Evolutionary conservation across 352 stramenopile species (phyloP).

Genomic region (Globisporangium splendens): DNA sequence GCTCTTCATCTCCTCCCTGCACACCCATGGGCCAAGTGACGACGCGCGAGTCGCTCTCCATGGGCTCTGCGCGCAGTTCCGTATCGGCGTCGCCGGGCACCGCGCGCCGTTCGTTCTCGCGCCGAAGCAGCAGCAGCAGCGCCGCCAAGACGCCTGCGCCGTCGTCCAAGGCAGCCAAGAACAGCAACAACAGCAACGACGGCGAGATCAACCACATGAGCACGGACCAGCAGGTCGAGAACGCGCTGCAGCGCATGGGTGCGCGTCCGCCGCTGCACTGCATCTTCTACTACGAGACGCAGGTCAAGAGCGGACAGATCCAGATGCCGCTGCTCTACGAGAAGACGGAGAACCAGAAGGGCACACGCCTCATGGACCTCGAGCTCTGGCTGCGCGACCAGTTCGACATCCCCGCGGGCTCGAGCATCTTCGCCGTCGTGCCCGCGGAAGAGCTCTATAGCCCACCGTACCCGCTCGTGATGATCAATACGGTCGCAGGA

Average conservation of each 20-base stretch:
- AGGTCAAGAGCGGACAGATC: slow-evolving; percentile 42
- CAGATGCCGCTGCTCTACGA: slow-evolving; percentile 69
- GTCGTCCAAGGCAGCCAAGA: too few relatives aligned
- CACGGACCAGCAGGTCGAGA: slow-evolving; percentile 6
- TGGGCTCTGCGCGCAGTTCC: slow-evolving; percentile 2
- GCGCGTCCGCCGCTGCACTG: slow-evolving; percentile 53
- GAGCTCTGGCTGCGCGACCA: slow-evolving; percentile 67
- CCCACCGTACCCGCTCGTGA: slow-evolving; percentile 70
- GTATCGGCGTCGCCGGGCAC: slow-evolving; percentile 2
- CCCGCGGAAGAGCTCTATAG: slow-evolving; percentile 77
- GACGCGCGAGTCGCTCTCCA: slow-evolving; percentile 3
- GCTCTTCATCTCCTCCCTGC: not conserved
- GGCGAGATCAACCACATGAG: not conserved
- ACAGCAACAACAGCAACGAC: not conserved
- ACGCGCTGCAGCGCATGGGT: slow-evolving; percentile 21
- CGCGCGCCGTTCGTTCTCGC: not conserved
- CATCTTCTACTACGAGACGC: slow-evolving; percentile 67
- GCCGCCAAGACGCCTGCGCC: not conserved
- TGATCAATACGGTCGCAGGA: slow-evolving; percentile 70
- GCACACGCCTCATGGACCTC: slow-evolving; percentile 67
- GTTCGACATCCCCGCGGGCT: slow-evolving; percentile 47
- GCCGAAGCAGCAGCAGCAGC: not conserved
- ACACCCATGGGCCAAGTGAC: slow-evolving; percentile 6
- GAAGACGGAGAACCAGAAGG: slow-evolving; percentile 21
- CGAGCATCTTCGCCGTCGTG: slow-evolving; percentile 72